Evolutionary conservation across 2,329 filamentous ascomycete species (phyloP).

Genomic region (Penicillium vulpinum): DNA sequence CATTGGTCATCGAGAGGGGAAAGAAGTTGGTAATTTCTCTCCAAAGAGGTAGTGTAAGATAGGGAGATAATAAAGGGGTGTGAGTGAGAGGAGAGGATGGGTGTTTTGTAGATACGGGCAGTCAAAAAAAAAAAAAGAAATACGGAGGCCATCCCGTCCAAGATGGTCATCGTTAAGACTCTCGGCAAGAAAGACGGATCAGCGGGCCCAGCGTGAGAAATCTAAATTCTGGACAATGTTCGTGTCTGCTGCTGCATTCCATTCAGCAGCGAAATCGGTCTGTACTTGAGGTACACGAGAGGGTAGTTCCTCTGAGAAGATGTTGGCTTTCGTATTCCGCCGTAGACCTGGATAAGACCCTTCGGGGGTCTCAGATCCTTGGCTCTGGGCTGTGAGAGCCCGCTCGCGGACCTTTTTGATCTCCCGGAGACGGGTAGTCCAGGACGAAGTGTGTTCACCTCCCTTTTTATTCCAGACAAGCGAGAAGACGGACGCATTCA

Average conservation of each 20-base stretch:
- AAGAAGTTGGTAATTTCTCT: conserved; percentile 14
- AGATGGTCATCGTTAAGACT: background rate
- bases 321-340: conserved; percentile 41
- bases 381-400: conserved; percentile 32
- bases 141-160: background rate
- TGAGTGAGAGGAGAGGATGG: background rate
- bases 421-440: conserved; percentile 81
- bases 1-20: conserved; percentile 12
- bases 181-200: conserved; percentile 1
- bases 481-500: conserved; percentile 92
- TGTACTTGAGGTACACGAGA: conserved; percentile 33
- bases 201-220: conserved; percentile 46
- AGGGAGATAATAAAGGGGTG: background rate
- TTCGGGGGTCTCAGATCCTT: conserved; percentile 32
- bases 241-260: conserved; percentile 39
- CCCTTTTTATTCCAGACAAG: conserved; percentile 77
- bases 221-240: conserved; percentile 44
- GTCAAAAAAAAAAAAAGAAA: background rate
- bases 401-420: conserved; percentile 77
- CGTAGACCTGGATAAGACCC: conserved; percentile 35
- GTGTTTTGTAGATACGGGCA: background rate
- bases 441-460: conserved; percentile 82
- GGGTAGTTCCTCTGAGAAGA: conserved; percentile 38
- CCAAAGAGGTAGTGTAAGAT: background rate
- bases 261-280: conserved; percentile 39